phyloP scores from a whole-genome alignment of 2,329 filamentous ascomycete genomes.

The Aureobasidium sp. region DNA sequence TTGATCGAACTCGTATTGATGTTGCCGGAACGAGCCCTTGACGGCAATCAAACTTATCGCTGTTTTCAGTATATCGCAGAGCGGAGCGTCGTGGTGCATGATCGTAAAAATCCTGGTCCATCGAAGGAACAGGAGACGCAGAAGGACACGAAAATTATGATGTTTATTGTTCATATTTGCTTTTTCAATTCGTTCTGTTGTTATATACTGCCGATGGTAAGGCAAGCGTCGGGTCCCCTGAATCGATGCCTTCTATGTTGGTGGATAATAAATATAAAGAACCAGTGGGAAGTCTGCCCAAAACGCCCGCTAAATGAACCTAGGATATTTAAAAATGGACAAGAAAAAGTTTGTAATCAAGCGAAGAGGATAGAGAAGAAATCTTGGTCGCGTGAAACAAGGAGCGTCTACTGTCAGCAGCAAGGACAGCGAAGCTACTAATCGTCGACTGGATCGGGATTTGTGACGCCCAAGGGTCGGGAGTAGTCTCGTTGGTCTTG shows the following conservation, averaged over 20 bases:
- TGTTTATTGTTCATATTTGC: too few relatives aligned
- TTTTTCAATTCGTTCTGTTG: too few relatives aligned
- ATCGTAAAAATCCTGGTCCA: neutral
- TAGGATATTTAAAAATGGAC: neutral
- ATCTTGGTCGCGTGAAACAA: conserved; percentile 3
- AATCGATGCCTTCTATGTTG: neutral
- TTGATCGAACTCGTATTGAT: too few relatives aligned
- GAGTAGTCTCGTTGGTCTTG: conserved; percentile 43
- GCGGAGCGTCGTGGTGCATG: neutral
- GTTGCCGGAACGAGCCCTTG: too few relatives aligned
- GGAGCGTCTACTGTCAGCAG: too few relatives aligned
- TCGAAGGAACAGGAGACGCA: neutral
- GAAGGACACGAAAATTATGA: neutral
- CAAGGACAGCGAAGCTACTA: neutral
- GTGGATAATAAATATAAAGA: neutral
- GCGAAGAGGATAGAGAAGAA: neutral
- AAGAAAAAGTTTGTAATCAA: neutral
- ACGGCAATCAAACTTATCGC: too few relatives aligned
- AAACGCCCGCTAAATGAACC: conserved; percentile 11
- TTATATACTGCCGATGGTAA: too few relatives aligned
- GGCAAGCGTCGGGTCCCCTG: too few relatives aligned
- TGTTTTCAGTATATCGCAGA: too few relatives aligned
- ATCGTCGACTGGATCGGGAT: conserved; percentile 25
- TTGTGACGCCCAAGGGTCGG: conserved; percentile 38
- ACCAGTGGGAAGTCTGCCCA: neutral